A percentile compares a stretch with the other conserved stretches of the same genome.
These are phyloP conservation scores for Eimeria falciformis DNA, from an alignment of 169 alveolate genomes.

Conservation along the genomic window DNA sequence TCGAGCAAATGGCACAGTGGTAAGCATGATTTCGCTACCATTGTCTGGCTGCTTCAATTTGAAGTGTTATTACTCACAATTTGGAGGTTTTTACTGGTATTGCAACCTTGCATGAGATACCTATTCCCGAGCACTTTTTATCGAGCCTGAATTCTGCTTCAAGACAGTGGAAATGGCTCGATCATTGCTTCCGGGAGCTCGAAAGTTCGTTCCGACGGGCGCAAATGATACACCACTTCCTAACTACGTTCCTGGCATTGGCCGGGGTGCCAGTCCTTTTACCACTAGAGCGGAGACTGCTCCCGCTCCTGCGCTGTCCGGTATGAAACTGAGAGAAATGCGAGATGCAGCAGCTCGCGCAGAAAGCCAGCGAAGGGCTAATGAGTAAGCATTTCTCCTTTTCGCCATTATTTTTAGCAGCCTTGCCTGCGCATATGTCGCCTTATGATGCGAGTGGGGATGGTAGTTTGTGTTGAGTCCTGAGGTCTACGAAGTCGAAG, in stretches of 20 bases:
- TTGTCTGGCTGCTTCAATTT: not conserved
- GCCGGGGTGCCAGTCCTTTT: slow-evolving; percentile 76
- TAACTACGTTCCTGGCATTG: slow-evolving; percentile 75
- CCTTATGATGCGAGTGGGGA: too few relatives aligned
- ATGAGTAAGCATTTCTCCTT: slow-evolving; percentile 14
- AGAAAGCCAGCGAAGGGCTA: slow-evolving; percentile 54
- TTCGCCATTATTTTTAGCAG: not conserved
- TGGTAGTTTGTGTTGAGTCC: too few relatives aligned
- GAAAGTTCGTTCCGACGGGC: slow-evolving; percentile 66
- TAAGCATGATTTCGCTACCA: not conserved
- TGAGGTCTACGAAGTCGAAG: not conserved
- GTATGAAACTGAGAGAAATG: slow-evolving; percentile 45
- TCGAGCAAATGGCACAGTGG: slow-evolving; percentile 50
- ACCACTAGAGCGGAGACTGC: slow-evolving; percentile 77
- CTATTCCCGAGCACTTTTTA: not conserved
- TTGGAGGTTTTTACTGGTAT: not conserved
- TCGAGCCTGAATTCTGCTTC: not conserved
- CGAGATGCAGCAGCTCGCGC: slow-evolving; percentile 68
- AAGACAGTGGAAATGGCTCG: slow-evolving; percentile 16
- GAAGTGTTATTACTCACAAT: not conserved
- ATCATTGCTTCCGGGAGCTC: slow-evolving; percentile 72
- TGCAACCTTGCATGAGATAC: not conserved
- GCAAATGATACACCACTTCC: slow-evolving; percentile 49
- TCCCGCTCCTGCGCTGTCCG: slow-evolving; percentile 59
- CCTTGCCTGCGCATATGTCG: too few relatives aligned